Evolutionary conservation across 2,329 filamentous ascomycete species (phyloP).

Genomic region (Venturia carpophila): DNA sequence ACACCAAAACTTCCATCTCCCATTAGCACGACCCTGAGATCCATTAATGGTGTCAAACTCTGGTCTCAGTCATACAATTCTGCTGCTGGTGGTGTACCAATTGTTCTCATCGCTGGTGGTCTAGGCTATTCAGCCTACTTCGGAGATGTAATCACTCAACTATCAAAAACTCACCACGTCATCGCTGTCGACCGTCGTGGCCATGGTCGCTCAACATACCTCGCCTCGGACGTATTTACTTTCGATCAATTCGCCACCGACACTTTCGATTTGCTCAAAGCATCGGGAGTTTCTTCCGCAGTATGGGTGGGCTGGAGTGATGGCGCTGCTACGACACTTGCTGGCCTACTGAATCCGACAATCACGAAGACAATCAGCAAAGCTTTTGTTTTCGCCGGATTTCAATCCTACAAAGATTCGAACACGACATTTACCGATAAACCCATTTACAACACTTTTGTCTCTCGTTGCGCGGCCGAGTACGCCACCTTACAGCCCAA

Average conservation of each 20-base stretch:
- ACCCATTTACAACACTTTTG: constrained; percentile 31
- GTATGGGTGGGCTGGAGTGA: constrained; percentile 38
- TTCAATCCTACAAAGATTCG: constrained; percentile 28
- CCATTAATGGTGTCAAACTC: constrained; percentile 34
- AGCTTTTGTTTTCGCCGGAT: constrained; percentile 36
- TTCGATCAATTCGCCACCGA: constrained; percentile 35
- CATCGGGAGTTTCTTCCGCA: constrained; percentile 27
- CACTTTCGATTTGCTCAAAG: constrained; percentile 28
- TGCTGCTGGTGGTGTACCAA: constrained; percentile 27
- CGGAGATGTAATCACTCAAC: constrained; percentile 32
- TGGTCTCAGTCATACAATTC: constrained; percentile 39
- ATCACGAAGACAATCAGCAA: constrained; percentile 31
- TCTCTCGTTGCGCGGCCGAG: constrained; percentile 31
- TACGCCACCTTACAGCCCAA: constrained; percentile 32
- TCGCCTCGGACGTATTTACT: constrained; percentile 32
- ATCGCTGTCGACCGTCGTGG: constrained; percentile 38
- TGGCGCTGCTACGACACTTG: constrained; percentile 34
- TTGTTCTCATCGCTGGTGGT: constrained; percentile 37
- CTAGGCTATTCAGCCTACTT: constrained; percentile 39
- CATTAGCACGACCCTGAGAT: constrained; percentile 26
- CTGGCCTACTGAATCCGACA: constrained; percentile 30
- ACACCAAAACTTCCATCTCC: constrained; percentile 34
- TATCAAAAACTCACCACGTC: constrained; percentile 31
- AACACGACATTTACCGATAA: constrained; percentile 32
- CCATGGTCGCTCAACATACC: constrained; percentile 36